These are phyloP conservation scores for Entomortierella parvispora DNA, from an alignment of 192 early-diverging fungal species.

Conservation along the genomic window DNA sequence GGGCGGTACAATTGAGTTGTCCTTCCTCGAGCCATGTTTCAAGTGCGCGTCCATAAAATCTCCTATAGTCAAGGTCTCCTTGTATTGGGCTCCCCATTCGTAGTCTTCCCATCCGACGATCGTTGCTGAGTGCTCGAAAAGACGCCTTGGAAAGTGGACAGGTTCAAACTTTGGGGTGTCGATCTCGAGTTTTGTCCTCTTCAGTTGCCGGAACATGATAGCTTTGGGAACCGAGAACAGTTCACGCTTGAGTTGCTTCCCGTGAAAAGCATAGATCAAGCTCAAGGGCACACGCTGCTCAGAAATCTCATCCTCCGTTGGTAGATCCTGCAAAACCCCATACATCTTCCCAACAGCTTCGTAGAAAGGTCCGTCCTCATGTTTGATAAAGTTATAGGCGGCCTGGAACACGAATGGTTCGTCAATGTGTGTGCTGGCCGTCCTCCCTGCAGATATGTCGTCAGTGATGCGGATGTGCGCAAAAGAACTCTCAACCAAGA, in stretches of 20 bases:
- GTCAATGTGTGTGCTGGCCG: constrained; percentile 26
- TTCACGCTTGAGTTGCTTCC: constrained; percentile 37
- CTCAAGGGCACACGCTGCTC: constrained; percentile 29
- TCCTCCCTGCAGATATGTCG: constrained; percentile 31
- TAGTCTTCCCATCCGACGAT: constrained; percentile 38
- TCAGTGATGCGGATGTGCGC: constrained; percentile 29
- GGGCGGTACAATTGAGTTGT: constrained; percentile 15
- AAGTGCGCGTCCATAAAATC: constrained; percentile 44
- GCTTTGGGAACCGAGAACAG: constrained; percentile 42
- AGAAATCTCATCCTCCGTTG: constrained; percentile 25
- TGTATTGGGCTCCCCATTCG: constrained; percentile 24
- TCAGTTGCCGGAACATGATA: constrained; percentile 13
- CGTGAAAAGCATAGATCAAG: constrained; percentile 32
- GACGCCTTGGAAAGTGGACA: constrained; percentile 31
- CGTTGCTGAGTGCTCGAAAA: constrained; percentile 30
- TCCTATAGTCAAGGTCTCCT: constrained; percentile 20
- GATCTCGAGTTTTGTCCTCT: constrained; percentile 9
- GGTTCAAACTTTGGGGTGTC: constrained; percentile 29
- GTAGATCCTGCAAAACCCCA: constrained; percentile 36
- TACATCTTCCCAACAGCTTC: constrained; percentile 18
- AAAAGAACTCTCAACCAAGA: constrained; percentile 43
- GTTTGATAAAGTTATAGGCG: constrained; percentile 40
- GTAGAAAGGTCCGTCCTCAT: constrained; percentile 31
- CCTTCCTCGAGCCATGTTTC: constrained; percentile 28
- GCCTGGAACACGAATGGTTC: constrained; percentile 45